Percentiles rank a stretch among this genome's conserved stretches.
Evolutionary conservation across 2,329 filamentous ascomycete genomes (phyloP).

Genomic region (Apiospora rasikravindrae): DNA sequence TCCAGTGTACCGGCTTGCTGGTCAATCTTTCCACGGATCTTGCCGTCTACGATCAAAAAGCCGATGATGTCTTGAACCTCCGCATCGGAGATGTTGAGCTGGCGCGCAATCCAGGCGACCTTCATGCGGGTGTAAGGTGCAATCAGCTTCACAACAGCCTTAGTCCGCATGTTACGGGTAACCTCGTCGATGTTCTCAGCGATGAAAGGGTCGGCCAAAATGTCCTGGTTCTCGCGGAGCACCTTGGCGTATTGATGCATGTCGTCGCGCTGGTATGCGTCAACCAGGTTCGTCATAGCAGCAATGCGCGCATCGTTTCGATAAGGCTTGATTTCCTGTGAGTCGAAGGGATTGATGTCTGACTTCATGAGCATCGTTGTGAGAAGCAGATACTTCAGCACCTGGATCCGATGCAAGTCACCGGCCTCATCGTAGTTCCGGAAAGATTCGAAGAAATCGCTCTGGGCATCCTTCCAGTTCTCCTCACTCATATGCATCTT

Average conservation of each 20-base stretch:
- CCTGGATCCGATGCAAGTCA: slow-evolving; percentile 93
- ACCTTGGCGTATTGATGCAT: slow-evolving; percentile 91
- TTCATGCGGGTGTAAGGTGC: slow-evolving; percentile 95
- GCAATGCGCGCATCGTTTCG: slow-evolving; percentile 93
- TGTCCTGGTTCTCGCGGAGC: slow-evolving; percentile 83
- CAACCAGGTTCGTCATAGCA: slow-evolving; percentile 96
- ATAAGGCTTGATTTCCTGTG: slow-evolving; percentile 98
- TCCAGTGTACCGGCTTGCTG: slow-evolving; percentile 84
- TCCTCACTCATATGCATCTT: slow-evolving; percentile 99
- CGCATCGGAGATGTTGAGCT: slow-evolving; percentile 84
- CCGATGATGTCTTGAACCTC: slow-evolving; percentile 97
- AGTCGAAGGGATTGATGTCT: slow-evolving; percentile 98
- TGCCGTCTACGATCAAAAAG: slow-evolving; percentile 89
- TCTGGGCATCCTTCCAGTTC: slow-evolving; percentile 97
- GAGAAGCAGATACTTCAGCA: slow-evolving; percentile 94
- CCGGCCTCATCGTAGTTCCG: slow-evolving; percentile 98
- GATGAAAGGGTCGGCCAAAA: slow-evolving; percentile 92
- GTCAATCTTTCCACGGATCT: slow-evolving; percentile 86
- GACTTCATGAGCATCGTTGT: slow-evolving; percentile 99
- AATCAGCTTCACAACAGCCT: slow-evolving; percentile 90
- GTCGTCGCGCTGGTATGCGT: slow-evolving; percentile 94
- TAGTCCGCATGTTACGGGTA: slow-evolving; percentile 96
- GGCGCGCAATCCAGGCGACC: slow-evolving; percentile 82
- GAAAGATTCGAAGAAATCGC: slow-evolving; percentile 98
- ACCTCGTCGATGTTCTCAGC: slow-evolving; percentile 99